Conservation (phyloP, 495 filamentous ascomycete species). For the Tuber aestivum region DNA sequence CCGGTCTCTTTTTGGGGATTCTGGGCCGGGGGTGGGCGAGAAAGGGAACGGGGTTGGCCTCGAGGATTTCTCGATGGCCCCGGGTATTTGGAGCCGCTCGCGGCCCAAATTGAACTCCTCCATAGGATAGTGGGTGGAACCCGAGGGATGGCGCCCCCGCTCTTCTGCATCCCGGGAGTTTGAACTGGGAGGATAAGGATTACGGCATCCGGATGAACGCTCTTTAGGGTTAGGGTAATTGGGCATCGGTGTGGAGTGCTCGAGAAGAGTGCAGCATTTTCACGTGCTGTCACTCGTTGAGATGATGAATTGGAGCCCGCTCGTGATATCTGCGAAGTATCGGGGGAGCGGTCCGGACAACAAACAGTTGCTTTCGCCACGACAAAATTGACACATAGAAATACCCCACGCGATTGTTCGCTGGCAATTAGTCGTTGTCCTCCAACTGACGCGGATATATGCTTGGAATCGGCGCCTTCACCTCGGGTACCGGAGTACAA, state of each 20-base stretch:
- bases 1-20: background rate
- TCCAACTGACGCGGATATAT: background rate
- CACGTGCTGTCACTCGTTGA: background rate
- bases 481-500: background rate
- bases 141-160: background rate
- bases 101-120: background rate
- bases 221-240: background rate
- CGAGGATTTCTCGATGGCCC: background rate
- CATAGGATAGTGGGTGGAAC: background rate
- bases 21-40: background rate
- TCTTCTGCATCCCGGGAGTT: background rate
- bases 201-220: background rate
- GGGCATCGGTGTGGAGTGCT: no score
- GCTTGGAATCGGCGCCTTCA: constrained; percentile 1
- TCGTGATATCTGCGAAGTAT: background rate
- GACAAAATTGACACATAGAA: background rate
- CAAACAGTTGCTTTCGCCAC: background rate
- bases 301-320: background rate
- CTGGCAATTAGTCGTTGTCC: background rate
- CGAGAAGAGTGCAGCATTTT: no score
- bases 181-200: background rate
- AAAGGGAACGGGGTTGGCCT: background rate
- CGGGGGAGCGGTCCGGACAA: background rate
- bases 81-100: background rate
- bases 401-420: background rate